Percentiles rank a stretch among this genome's conserved stretches.
These are phyloP conservation scores for Raphanus sativus DNA, from an alignment of 345 rosid genomes.

Conservation along the genomic window DNA sequence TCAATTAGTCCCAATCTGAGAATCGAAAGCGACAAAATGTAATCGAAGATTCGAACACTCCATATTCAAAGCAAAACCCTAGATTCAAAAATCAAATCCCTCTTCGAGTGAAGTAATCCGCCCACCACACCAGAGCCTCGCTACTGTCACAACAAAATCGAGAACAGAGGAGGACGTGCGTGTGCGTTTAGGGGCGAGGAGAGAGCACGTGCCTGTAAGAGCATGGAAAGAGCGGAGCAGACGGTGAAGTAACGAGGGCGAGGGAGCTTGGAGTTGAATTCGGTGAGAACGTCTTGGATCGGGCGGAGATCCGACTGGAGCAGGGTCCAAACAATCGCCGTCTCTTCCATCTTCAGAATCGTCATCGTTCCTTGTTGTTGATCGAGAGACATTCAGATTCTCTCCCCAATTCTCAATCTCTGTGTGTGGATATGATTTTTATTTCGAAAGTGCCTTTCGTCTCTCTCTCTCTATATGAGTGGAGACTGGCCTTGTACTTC, in stretches of 20 bases:
- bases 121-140: slow-evolving; percentile 3
- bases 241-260: slow-evolving; percentile 43
- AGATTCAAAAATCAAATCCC: slow-evolving; percentile 22
- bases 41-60: not conserved
- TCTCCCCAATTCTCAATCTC: not conserved
- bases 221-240: slow-evolving; percentile 57
- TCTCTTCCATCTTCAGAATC: slow-evolving; percentile 57
- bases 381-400: slow-evolving; percentile 31
- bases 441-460: not conserved
- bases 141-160: not conserved
- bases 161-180: not conserved
- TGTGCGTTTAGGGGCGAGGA: too few species aligned
- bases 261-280: slow-evolving; percentile 55
- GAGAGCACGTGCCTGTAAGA: slow-evolving; percentile 73
- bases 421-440: not conserved
- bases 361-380: slow-evolving; percentile 1
- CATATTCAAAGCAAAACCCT: slow-evolving; percentile 4
- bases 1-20: slow-evolving; percentile 10
- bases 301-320: slow-evolving; percentile 59
- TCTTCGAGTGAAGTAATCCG: not conserved
- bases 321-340: slow-evolving; percentile 42
- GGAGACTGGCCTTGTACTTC: not conserved
- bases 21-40: not conserved
- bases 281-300: slow-evolving; percentile 53
- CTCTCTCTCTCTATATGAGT: not conserved